A percentile compares a stretch with the other conserved stretches of the same genome.
Conservation (phyloP, 139 green algal genomes). For the Parachlorella kessleri region DNA sequence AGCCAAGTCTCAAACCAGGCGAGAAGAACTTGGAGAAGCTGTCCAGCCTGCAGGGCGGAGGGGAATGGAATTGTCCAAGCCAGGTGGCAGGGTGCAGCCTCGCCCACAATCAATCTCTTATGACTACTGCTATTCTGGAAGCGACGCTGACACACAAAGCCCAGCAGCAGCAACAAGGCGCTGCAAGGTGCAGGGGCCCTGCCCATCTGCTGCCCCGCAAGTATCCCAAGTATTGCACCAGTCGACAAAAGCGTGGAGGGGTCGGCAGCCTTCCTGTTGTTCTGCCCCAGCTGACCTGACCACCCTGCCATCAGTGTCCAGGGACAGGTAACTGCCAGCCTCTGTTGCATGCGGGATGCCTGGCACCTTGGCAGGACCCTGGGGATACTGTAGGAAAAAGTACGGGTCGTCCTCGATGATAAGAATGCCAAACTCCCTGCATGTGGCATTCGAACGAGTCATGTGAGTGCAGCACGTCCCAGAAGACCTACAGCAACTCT, state of each 20-base stretch:
- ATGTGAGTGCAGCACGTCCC: too few relatives aligned
- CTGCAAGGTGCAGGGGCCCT: too few relatives aligned
- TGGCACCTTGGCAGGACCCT: not conserved
- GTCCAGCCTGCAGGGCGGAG: conserved; percentile 52
- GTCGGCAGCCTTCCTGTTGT: too few relatives aligned
- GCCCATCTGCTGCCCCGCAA: too few relatives aligned
- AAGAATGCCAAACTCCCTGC: conserved; percentile 23
- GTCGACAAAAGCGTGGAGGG: too few relatives aligned
- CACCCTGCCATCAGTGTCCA: conserved; percentile 72
- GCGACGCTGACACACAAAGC: too few relatives aligned
- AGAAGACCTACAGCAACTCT: too few relatives aligned
- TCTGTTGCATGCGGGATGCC: not conserved
- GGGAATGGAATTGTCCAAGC: not conserved
- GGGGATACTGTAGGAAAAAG: conserved; percentile 68
- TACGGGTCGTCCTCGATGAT: conserved; percentile 88
- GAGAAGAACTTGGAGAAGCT: conserved; percentile 70
- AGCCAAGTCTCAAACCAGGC: conserved; percentile 69
- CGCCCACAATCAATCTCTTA: too few relatives aligned
- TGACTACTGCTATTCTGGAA: too few relatives aligned
- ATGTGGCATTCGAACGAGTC: too few relatives aligned
- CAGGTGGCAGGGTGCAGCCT: conserved; percentile 3
- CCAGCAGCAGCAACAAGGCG: too few relatives aligned
- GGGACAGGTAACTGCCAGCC: conserved; percentile 50
- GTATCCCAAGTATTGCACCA: too few relatives aligned
- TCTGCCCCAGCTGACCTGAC: conserved; percentile 41